Percentiles rank a stretch among this genome's conserved stretches.
Conservation (phyloP, 129 eudicot species). For the Calendula officinalis region DNA sequence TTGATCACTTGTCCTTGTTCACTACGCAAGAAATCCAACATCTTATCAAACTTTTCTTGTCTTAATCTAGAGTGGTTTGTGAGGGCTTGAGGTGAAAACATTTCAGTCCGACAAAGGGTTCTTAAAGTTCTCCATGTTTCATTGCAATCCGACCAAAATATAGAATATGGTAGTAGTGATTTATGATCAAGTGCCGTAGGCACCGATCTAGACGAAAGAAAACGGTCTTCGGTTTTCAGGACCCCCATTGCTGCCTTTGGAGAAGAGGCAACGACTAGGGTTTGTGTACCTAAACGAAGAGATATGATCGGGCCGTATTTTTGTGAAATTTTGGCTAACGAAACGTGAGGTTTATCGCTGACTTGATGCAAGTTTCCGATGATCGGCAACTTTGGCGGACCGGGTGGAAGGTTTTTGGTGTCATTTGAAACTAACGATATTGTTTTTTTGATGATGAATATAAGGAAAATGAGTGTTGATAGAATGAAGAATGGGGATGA, state of each 20-base stretch:
- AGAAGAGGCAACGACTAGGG: slow-evolving; percentile 27
- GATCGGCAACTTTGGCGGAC: too few relatives aligned
- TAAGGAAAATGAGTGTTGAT: too few relatives aligned
- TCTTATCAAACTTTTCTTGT: slow-evolving; percentile 15
- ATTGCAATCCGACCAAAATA: slow-evolving; percentile 31
- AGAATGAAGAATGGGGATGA: too few relatives aligned
- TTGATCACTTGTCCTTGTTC: slow-evolving; percentile 28
- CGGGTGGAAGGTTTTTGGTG: too few relatives aligned
- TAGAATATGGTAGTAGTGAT: background rate
- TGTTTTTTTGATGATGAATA: too few relatives aligned
- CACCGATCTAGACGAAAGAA: slow-evolving; percentile 20
- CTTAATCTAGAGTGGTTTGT: slow-evolving; percentile 20
- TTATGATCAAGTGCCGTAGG: slow-evolving; percentile 18
- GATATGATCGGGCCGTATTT: too few relatives aligned
- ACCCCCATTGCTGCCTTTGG: slow-evolving; percentile 30
- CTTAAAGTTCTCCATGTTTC: slow-evolving; percentile 27
- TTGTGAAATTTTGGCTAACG: too few relatives aligned
- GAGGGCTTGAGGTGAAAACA: slow-evolving; percentile 32
- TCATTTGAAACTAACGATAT: too few relatives aligned
- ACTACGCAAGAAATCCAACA: slow-evolving; percentile 23
- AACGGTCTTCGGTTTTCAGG: slow-evolving; percentile 36
- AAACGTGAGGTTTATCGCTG: too few relatives aligned
- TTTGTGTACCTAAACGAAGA: too few relatives aligned
- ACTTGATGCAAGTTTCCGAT: too few relatives aligned
- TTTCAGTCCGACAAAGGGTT: slow-evolving; percentile 21